Conservation (phyloP, 2,329 filamentous ascomycete species). For the Cercospora brassicicola region DNA sequence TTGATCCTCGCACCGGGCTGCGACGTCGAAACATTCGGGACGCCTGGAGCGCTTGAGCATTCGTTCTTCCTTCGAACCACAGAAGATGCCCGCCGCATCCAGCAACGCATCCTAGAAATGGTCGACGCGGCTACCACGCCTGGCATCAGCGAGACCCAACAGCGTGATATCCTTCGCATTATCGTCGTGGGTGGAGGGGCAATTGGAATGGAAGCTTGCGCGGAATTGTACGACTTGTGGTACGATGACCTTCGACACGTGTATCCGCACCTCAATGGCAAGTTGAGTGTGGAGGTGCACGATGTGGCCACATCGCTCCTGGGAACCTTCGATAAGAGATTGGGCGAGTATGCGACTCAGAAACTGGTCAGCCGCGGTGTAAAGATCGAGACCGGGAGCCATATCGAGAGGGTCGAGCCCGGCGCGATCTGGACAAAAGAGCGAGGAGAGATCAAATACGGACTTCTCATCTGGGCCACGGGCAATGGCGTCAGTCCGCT, state of each 20-base stretch:
- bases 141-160: slow-evolving; percentile 32
- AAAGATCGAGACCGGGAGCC: slow-evolving; percentile 42
- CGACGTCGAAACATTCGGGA: slow-evolving; percentile 44
- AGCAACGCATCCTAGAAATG: slow-evolving; percentile 41
- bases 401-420: slow-evolving; percentile 41
- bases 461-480: slow-evolving; percentile 45
- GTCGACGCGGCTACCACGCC: slow-evolving; percentile 42
- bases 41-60: slow-evolving; percentile 44
- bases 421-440: slow-evolving; percentile 42
- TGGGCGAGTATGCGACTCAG: slow-evolving; percentile 46
- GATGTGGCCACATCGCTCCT: slow-evolving; percentile 48
- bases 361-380: slow-evolving; percentile 42
- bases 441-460: slow-evolving; percentile 40
- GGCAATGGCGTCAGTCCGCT: slow-evolving; percentile 41
- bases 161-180: slow-evolving; percentile 41
- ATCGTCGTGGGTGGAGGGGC: slow-evolving; percentile 47
- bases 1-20: slow-evolving; percentile 48
- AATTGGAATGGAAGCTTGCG: slow-evolving; percentile 47
- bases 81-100: slow-evolving; percentile 40
- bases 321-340: slow-evolving; percentile 44
- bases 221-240: slow-evolving; percentile 48
- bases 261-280: slow-evolving; percentile 45
- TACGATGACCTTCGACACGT: slow-evolving; percentile 42
- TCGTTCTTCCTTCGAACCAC: slow-evolving; percentile 43
- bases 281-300: slow-evolving; percentile 46